Evolutionary conservation across 768 basidiomycete genomes (phyloP).

Genomic region (Tephrocybe sp.): DNA sequence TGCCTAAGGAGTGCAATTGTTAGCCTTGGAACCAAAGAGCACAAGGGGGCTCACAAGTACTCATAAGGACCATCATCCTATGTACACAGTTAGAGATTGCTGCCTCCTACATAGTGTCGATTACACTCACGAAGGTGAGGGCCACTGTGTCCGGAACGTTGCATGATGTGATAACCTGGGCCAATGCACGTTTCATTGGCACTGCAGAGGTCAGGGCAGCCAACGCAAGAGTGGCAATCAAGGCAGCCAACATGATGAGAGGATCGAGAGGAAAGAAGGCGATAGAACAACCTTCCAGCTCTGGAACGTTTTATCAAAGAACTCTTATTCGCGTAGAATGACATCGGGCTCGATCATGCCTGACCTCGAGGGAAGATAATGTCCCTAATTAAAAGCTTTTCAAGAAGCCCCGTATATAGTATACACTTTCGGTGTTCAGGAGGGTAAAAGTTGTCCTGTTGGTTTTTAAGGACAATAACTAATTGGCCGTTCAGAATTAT

Average conservation of each 20-base stretch:
- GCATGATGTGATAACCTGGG: slow-evolving; percentile 35
- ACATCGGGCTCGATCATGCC: neutral
- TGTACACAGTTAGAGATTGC: neutral
- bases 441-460: too few species aligned
- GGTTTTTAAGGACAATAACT: too few species aligned
- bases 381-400: too few species aligned
- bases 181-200: slow-evolving; percentile 22
- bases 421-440: too few species aligned
- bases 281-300: neutral
- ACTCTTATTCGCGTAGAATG: neutral
- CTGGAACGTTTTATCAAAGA: neutral
- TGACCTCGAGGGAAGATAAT: too few species aligned
- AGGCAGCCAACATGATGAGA: slow-evolving; percentile 17
- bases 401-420: too few species aligned
- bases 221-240: slow-evolving; percentile 14
- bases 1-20: slow-evolving; percentile 26
- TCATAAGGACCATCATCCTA: slow-evolving; percentile 45
- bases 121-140: slow-evolving; percentile 36
- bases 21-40: neutral
- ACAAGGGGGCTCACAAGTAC: slow-evolving; percentile 28
- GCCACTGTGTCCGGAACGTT: slow-evolving; percentile 38
- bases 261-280: neutral
- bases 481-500: too few species aligned
- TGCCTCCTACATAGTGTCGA: too few species aligned
- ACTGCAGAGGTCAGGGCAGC: slow-evolving; percentile 19